phyloP scores from a whole-genome alignment of 164 flowering plant genomes.

The Saururus chinensis region DNA sequence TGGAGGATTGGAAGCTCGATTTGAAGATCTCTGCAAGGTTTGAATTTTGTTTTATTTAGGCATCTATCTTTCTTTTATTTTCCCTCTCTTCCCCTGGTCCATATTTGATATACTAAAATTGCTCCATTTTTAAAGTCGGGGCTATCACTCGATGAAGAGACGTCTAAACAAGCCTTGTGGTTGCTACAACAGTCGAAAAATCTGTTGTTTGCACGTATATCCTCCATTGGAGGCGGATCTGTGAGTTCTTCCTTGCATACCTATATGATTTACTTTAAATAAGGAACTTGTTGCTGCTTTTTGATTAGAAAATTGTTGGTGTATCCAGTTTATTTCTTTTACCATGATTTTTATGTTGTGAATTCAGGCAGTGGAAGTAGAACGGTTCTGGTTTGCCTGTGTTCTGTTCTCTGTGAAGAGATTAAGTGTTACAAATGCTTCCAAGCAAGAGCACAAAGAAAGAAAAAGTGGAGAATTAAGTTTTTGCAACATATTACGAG shows the following conservation, averaged over 20 bases:
- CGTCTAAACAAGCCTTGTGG: constrained; percentile 27
- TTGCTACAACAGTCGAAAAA: constrained; percentile 58
- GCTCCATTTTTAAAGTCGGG: constrained; percentile 29
- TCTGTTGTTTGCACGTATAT: constrained; percentile 33
- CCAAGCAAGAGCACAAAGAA: constrained; percentile 13
- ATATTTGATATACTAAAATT: neutral
- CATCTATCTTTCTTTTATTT: neutral
- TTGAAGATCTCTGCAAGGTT: constrained; percentile 59
- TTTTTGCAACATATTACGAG: constrained; percentile 64
- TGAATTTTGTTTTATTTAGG: neutral
- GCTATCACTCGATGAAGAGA: constrained; percentile 40
- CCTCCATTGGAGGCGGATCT: constrained; percentile 52
- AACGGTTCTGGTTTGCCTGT: constrained; percentile 75
- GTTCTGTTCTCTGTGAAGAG: constrained; percentile 55
- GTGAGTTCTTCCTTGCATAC: constrained; percentile 17
- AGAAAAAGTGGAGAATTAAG: constrained; percentile 28
- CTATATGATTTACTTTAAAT: too few relatives aligned
- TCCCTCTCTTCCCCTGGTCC: neutral
- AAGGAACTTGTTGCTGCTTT: neutral
- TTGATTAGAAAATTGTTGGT: neutral
- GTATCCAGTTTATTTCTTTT: neutral
- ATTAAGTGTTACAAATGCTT: constrained; percentile 24
- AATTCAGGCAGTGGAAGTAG: constrained; percentile 69
- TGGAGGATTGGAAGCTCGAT: constrained; percentile 24
- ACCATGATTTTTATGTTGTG: neutral